These are phyloP conservation scores for Medicago lupulina DNA, from an alignment of 306 rosid genomes.

Conservation along the genomic window DNA sequence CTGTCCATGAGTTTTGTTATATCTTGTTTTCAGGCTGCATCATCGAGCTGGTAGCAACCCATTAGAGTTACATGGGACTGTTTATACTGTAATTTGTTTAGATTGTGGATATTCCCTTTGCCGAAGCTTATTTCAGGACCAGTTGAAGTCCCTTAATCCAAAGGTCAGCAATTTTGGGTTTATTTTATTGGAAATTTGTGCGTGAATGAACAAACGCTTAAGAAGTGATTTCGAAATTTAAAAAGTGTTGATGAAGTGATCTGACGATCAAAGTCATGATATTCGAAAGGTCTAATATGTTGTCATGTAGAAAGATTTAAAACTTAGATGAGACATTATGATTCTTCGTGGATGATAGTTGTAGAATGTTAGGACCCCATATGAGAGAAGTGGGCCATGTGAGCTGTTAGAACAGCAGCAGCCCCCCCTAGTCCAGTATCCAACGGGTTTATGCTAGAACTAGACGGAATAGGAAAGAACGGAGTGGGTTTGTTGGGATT, in stretches of 20 bases:
- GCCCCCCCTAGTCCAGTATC: neutral
- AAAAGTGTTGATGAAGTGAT: slow-evolving; percentile 15
- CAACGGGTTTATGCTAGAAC: neutral
- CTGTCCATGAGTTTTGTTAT: slow-evolving; percentile 39
- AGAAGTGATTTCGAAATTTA: slow-evolving; percentile 7
- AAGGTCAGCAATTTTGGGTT: slow-evolving; percentile 61
- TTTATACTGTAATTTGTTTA: slow-evolving; percentile 76
- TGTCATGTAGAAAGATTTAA: neutral
- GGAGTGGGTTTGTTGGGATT: neutral
- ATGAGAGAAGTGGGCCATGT: no score
- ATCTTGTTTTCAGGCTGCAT: slow-evolving; percentile 72
- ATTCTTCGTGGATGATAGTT: slow-evolving; percentile 13
- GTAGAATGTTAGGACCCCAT: neutral
- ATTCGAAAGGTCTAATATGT: slow-evolving; percentile 24
- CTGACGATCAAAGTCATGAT: slow-evolving; percentile 5
- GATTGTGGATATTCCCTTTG: slow-evolving; percentile 73
- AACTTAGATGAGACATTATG: neutral
- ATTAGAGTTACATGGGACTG: slow-evolving; percentile 95
- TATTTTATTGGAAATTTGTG: neutral
- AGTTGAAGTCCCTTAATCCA: slow-evolving; percentile 83
- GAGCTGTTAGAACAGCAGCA: no score
- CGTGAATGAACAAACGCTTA: slow-evolving; percentile 24
- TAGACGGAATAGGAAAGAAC: no score
- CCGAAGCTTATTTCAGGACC: slow-evolving; percentile 81
- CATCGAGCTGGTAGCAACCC: slow-evolving; percentile 97